Conservation (phyloP, 768 basidiomycete species). For the Rhodotorula sphaerocarpa region DNA sequence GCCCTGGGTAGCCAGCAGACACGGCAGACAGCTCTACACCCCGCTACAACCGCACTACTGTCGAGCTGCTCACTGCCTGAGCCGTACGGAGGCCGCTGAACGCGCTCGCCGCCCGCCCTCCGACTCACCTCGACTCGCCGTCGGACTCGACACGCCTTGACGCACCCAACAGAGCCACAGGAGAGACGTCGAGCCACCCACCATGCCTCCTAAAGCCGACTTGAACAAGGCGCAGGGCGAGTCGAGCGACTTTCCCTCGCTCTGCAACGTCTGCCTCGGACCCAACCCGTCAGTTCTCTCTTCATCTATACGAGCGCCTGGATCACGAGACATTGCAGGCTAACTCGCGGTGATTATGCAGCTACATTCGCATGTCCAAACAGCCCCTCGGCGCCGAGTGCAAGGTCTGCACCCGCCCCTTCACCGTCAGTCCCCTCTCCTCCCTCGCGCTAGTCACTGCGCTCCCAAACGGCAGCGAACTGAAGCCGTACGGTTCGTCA, state of each 20-base stretch:
- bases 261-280: slow-evolving; percentile 79
- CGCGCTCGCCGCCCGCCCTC: too few species aligned
- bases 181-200: neutral
- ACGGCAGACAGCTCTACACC: too few species aligned
- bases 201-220: slow-evolving; percentile 47
- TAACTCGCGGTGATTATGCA: too few species aligned
- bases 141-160: too few species aligned
- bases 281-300: slow-evolving; percentile 12
- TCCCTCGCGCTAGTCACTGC: too few species aligned
- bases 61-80: too few species aligned
- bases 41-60: too few species aligned
- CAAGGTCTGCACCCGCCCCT: slow-evolving; percentile 84
- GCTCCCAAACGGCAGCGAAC: fast-evolving
- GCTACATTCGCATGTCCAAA: slow-evolving; percentile 95
- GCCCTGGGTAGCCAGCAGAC: too few species aligned
- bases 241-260: slow-evolving; percentile 76
- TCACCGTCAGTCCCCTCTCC: slow-evolving; percentile 21
- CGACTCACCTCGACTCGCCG: too few species aligned
- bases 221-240: slow-evolving; percentile 94
- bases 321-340: too few species aligned
- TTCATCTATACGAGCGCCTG: neutral
- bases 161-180: too few species aligned
- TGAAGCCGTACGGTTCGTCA: slow-evolving; percentile 48
- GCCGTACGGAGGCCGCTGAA: too few species aligned
- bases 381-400: slow-evolving; percentile 94